These are phyloP conservation scores for Ogataea trehalophila DNA, from an alignment of 805 yeast genomes.

Conservation along the genomic window DNA sequence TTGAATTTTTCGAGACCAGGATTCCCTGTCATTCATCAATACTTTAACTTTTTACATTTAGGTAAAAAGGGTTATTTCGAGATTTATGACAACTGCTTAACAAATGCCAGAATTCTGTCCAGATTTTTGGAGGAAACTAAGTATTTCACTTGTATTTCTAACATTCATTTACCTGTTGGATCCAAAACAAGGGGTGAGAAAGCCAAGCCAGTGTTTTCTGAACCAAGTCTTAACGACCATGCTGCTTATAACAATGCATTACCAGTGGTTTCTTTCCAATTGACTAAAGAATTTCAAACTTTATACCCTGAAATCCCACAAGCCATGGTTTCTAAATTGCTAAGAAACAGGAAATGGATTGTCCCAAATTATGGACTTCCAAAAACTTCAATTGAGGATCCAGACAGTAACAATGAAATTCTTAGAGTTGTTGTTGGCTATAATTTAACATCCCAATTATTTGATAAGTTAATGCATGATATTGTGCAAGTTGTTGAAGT, in stretches of 20 bases:
- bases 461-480: conserved; percentile 62
- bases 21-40: conserved; percentile 84
- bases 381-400: conserved; percentile 38
- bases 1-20: conserved; percentile 92
- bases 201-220: conserved; percentile 10
- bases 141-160: conserved; percentile 69
- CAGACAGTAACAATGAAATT: conserved; percentile 48
- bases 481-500: conserved; percentile 48
- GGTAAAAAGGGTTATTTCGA: conserved; percentile 71
- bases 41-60: conserved; percentile 67
- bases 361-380: conserved; percentile 88
- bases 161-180: conserved; percentile 61
- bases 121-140: conserved; percentile 58
- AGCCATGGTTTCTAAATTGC: conserved; percentile 60
- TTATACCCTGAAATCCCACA: conserved; percentile 81
- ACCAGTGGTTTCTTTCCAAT: conserved; percentile 85
- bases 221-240: conserved; percentile 29
- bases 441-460: conserved; percentile 55
- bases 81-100: conserved; percentile 56
- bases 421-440: conserved; percentile 80
- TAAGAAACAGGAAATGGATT: conserved; percentile 81
- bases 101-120: conserved; percentile 68
- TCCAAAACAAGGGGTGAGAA: conserved; percentile 24
- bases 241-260: conserved; percentile 63
- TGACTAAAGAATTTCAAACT: conserved; percentile 51